Conservation (phyloP, 164 flowering plant species). For the Akebia trifoliata region DNA sequence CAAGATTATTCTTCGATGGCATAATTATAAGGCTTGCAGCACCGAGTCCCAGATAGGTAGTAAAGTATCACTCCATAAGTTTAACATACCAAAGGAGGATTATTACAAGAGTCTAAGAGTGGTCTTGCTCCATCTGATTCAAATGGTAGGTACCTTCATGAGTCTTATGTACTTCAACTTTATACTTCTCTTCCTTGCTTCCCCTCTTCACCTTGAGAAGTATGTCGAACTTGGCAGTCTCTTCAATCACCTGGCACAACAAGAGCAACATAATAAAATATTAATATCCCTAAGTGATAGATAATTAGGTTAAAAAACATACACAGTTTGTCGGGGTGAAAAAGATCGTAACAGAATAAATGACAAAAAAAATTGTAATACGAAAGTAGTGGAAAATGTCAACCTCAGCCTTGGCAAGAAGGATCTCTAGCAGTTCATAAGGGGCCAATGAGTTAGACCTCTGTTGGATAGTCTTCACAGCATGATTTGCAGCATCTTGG, state of each 20-base stretch:
- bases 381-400: neutral
- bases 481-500: conserved; percentile 71
- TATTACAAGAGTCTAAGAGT: neutral
- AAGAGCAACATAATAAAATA: neutral
- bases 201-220: conserved; percentile 65
- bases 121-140: conserved; percentile 27
- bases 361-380: neutral
- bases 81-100: neutral
- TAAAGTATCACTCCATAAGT: neutral
- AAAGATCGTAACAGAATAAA: neutral
- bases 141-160: conserved; percentile 24
- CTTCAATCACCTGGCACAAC: conserved; percentile 44
- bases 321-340: too few species aligned
- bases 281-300: neutral
- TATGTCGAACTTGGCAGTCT: conserved; percentile 54
- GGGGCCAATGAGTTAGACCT: conserved; percentile 71
- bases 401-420: conserved; percentile 72
- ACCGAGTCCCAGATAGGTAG: neutral
- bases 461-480: conserved; percentile 61
- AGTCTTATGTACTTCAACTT: conserved; percentile 61
- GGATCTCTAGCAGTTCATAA: conserved; percentile 59
- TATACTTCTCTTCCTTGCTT: conserved; percentile 56
- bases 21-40: too few species aligned
- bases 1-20: too few species aligned
- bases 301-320: too few species aligned